Conservation (phyloP, 805 yeast species). For the Wickerhamiella australiensis region DNA sequence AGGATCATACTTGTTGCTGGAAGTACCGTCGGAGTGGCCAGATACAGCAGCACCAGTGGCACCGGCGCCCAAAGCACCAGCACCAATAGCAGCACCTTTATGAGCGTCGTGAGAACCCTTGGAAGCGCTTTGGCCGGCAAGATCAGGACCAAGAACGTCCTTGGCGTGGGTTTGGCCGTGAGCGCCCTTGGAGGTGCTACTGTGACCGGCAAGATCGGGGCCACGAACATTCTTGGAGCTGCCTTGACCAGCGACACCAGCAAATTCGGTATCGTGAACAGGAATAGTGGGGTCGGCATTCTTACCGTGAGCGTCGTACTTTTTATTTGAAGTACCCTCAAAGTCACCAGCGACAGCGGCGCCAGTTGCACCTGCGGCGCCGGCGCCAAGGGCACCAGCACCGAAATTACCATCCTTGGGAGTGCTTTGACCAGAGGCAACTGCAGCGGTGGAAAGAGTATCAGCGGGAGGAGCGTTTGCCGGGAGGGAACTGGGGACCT, state of each 20-base stretch:
- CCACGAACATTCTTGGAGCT: background rate
- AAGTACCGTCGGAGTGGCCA: background rate
- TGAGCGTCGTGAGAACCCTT: too few species aligned
- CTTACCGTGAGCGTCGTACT: background rate
- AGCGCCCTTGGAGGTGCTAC: background rate
- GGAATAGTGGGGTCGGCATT: background rate
- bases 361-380: background rate
- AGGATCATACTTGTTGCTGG: background rate
- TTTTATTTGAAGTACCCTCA: background rate
- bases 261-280: background rate
- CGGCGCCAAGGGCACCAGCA: background rate
- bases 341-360: background rate
- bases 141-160: too few species aligned
- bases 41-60: background rate
- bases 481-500: slow-evolving; percentile 1
- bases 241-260: background rate
- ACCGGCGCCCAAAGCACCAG: background rate
- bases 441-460: slow-evolving; percentile 7
- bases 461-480: slow-evolving; percentile 1
- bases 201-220: background rate
- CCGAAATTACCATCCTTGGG: background rate
- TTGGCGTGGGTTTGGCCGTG: too few species aligned
- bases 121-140: too few species aligned
- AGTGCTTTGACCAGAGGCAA: background rate
- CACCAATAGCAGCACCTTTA: too few species aligned